Evolutionary conservation across 2,329 filamentous ascomycete species (phyloP), one percentile per base, ranked within the genome.

Genomic region (Aspergillus phoenicis): DNA sequence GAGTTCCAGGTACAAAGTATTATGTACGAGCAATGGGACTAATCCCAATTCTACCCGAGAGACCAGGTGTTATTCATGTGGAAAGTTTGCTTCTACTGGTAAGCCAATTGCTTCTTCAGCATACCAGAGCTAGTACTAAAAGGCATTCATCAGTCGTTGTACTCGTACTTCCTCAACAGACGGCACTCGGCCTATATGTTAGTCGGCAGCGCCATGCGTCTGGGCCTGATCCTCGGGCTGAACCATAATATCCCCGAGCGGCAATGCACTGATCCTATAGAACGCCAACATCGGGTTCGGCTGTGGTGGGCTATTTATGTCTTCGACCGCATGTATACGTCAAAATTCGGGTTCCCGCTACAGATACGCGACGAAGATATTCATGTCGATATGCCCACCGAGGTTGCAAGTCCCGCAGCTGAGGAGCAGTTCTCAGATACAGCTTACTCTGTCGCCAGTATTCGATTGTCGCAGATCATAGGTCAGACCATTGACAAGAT

Each of bases 301-400:
- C 62, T 74, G 8, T 74, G 73, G 72, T 74, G 73, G 73, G 63
- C 69, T 7, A 69, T 74, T 1, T 75, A 73, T 41, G 65, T 72
- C 7, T 69, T 70, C 24, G 72, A 74, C 45, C 74, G 81, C 1
- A 76, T 82, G 67, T 81, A 75, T 69, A 77, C 78, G 1, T 78
- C 78, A 0, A 80, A 81, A 51, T 70, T 81, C 0, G 79, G 81
- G 0, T 78, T 81, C 49, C 80, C 82, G 0, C 70, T 78, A 0
- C 77, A 78, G 13, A 76, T 83, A 8, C 73, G 74, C 5, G 80
- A 83, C 38, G 73, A 79, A 7, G 80, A 81, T 26, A 81, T 77
- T 11, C 66, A 73, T 38, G 68, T 72, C 24, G 69, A 74, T 8
- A 57, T 73, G 48, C 74, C 74, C 4, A 71, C 72, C 1, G 62